Conservation (phyloP, 129 eudicot species). For the Deinandra increscens region DNA sequence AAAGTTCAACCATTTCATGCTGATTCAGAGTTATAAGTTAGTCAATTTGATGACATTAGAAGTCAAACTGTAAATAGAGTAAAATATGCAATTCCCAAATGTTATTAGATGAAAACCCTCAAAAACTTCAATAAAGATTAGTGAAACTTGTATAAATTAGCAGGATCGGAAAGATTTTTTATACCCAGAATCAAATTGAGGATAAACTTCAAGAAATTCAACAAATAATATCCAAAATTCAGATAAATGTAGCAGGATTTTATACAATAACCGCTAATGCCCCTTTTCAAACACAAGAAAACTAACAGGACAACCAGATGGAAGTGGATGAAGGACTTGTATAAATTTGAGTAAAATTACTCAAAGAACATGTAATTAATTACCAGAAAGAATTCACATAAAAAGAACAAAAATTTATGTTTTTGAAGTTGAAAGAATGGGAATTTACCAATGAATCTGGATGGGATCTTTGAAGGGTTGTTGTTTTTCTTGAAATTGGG, state of each 20-base stretch:
- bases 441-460: slow-evolving; percentile 20
- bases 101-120: background rate
- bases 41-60: slow-evolving; percentile 21
- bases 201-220: slow-evolving; percentile 14
- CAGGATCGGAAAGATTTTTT: slow-evolving; percentile 5
- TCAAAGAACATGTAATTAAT: background rate
- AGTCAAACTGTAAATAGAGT: slow-evolving; percentile 10
- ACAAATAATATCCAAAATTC: slow-evolving; percentile 11
- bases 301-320: slow-evolving; percentile 14
- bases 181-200: slow-evolving; percentile 13
- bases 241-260: background rate
- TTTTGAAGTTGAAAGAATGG: slow-evolving; percentile 16
- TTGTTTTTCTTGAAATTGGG: slow-evolving; percentile 5
- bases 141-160: slow-evolving; percentile 2
- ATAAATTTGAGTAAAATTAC: background rate
- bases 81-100: slow-evolving; percentile 9
- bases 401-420: background rate
- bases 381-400: slow-evolving; percentile 4
- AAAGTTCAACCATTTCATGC: background rate
- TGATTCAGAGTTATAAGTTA: slow-evolving; percentile 1
- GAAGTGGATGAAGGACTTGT: background rate
- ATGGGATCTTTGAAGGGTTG: slow-evolving; percentile 9
- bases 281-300: background rate
- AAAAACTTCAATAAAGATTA: background rate
- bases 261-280: background rate